A percentile compares a stretch with the other conserved stretches of the same genome.
Evolutionary conservation across 495 filamentous ascomycete species (phyloP).

Genomic region (Monascus purpureus): DNA sequence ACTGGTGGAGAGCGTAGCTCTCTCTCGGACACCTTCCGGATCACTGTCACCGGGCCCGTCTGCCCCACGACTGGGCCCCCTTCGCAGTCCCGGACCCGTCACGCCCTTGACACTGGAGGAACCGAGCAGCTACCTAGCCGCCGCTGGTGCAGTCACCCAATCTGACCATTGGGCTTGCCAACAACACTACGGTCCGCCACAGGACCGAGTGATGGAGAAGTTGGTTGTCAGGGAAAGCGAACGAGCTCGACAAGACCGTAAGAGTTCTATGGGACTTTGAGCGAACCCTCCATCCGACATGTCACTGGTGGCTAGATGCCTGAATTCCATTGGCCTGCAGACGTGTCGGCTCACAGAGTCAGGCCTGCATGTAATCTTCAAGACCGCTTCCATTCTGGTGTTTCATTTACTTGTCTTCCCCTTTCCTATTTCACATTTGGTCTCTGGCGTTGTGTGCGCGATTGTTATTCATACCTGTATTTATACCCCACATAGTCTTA

Average conservation of each 20-base stretch:
- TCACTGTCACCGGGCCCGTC: constrained; percentile 29
- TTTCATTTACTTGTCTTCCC: too few relatives aligned
- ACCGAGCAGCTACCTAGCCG: constrained; percentile 36
- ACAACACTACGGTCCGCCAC: constrained; percentile 11
- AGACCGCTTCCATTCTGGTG: too few relatives aligned
- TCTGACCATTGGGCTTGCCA: too few relatives aligned
- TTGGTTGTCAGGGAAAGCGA: constrained; percentile 28
- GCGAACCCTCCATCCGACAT: too few relatives aligned
- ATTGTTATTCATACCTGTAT: constrained; percentile 2
- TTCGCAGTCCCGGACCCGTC: constrained; percentile 63
- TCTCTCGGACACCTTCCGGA: constrained; percentile 14
- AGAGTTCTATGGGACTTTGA: constrained; percentile 20
- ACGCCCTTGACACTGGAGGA: constrained; percentile 62
- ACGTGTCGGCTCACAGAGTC: too few relatives aligned
- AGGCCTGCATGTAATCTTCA: too few relatives aligned
- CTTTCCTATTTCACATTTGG: too few relatives aligned
- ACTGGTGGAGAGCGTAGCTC: constrained; percentile 13
- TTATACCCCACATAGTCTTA: constrained; percentile 10
- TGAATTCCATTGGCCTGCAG: too few relatives aligned
- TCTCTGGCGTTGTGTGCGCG: too few relatives aligned
- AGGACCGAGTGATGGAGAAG: constrained; percentile 25
- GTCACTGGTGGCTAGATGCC: too few relatives aligned
- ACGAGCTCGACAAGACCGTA: constrained; percentile 19
- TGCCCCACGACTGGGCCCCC: constrained; percentile 51
- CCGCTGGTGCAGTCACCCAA: constrained; percentile 9